phyloP scores from a whole-genome alignment of 495 filamentous ascomycete genomes.

The Aspergillus kassunensis region DNA sequence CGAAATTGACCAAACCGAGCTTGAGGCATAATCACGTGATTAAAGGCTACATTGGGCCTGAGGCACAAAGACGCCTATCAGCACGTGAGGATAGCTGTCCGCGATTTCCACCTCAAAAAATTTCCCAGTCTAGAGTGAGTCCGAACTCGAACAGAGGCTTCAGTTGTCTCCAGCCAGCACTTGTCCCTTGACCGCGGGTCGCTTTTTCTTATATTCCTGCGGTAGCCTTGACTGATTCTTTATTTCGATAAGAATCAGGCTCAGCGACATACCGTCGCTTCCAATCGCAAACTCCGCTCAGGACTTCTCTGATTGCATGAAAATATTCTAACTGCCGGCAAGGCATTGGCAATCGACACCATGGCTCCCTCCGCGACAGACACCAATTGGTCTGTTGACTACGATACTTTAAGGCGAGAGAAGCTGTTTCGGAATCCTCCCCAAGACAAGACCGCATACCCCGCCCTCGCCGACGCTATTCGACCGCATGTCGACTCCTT shows the following conservation, averaged over 20 bases:
- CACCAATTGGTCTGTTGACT: constrained; percentile 75
- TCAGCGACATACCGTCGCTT: neutral
- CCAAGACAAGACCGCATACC: constrained; percentile 81
- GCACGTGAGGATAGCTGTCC: constrained; percentile 46
- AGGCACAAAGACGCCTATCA: constrained; percentile 30
- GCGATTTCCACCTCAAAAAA: constrained; percentile 46
- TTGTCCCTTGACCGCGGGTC: constrained; percentile 29
- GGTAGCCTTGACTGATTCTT: neutral
- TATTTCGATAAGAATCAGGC: neutral
- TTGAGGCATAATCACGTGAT: no score
- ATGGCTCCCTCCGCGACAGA: constrained; percentile 55
- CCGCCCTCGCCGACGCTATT: constrained; percentile 74
- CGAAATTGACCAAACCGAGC: constrained; percentile 12
- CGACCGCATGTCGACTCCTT: constrained; percentile 91
- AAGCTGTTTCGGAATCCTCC: constrained; percentile 85
- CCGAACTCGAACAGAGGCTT: constrained; percentile 21
- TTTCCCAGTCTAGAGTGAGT: constrained; percentile 35
- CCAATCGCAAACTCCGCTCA: neutral
- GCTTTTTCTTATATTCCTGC: neutral
- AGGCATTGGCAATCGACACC: constrained; percentile 13
- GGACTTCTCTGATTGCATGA: neutral
- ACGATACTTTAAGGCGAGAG: constrained; percentile 76
- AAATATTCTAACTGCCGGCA: constrained; percentile 10
- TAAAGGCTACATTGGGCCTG: no score
- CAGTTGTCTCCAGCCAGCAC: constrained; percentile 18